Conservation (phyloP, 2,329 filamentous ascomycete genomes). For the Colletotrichum tropicicola region DNA sequence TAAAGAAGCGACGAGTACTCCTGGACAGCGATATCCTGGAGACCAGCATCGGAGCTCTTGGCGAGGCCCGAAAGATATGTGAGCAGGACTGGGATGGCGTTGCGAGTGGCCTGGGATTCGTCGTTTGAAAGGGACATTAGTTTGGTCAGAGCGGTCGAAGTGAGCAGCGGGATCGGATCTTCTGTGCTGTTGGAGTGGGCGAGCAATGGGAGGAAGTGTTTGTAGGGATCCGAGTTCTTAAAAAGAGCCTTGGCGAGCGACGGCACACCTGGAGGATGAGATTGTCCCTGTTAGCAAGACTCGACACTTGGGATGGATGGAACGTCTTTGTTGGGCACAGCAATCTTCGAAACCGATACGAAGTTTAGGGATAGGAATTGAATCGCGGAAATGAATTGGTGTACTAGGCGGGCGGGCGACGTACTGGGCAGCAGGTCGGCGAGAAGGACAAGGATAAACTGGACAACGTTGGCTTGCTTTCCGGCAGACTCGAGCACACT, state of each 20-base stretch:
- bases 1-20: conserved; percentile 88
- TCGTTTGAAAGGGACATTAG: conserved; percentile 77
- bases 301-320: background rate
- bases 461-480: conserved; percentile 89
- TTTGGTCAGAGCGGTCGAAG: conserved; percentile 84
- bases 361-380: background rate
- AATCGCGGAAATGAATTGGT: background rate
- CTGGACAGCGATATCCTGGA: conserved; percentile 95
- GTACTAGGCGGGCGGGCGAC: background rate
- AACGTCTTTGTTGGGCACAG: background rate
- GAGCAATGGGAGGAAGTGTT: conserved; percentile 85
- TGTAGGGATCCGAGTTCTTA: conserved; percentile 79
- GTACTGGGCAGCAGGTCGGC: conserved; percentile 74
- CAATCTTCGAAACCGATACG: background rate
- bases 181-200: conserved; percentile 77
- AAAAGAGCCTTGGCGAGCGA: conserved; percentile 80
- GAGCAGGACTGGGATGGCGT: conserved; percentile 84
- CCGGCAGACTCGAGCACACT: conserved; percentile 85
- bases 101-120: conserved; percentile 70
- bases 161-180: conserved; percentile 88
- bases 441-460: conserved; percentile 92
- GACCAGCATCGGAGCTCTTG: conserved; percentile 85
- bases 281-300: conserved; percentile 1
- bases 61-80: conserved; percentile 86
- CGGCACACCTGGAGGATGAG: conserved; percentile 72